Evolutionary conservation across 2,329 filamentous ascomycete species (phyloP), one percentile per base, ranked within the genome.

Genomic region (Fusarium sambucinum): DNA sequence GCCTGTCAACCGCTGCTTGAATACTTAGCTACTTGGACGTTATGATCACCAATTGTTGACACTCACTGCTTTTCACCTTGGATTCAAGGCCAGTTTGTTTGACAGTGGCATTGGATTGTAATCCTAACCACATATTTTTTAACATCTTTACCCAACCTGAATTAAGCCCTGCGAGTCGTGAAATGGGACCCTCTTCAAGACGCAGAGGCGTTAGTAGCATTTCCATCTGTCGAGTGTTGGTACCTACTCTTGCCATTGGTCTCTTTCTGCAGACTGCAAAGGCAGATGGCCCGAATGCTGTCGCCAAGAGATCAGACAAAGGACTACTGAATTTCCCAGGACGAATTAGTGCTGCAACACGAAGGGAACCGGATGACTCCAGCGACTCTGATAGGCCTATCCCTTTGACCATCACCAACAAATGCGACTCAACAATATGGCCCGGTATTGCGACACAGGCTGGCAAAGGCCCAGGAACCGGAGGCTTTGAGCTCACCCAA

Each of bases 381-480:
- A 72, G 73, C 27, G 59, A 73, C 33, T 76, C 78, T 2, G 72
- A 74, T 30, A 71, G 77, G 19, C 72, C 71, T 55, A 80, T 88
- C 38, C 90, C 90, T 9, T 80, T 96, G 27, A 82, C 88, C 9
- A 82, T 96, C 57, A 90, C 88, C 60, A 96, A 95, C 79, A 84
- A 85, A 57, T 96, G 93, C 74, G 81, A 83, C 12, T 86, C 91
- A 21, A 88, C 86, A 1, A 88, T 96, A 66, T 95, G 91, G 86
- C 92, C 93, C 2, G 93, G 88, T 12, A 87, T 96, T 62, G 85
- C 86, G 16, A 93, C 92, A 1, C 91, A 94, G 74, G 84, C 86
- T 46, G 92, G 92, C 23, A 86, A 85, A 16, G 90, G 89, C 1
- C 91, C 92, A 9, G 83, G 84, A 4, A 84, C 82, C 13, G 88